A percentile compares a stretch with the other conserved stretches of the same genome.
phyloP scores from a whole-genome alignment of 441 rosid species.

The Dalechampia spathulata region DNA sequence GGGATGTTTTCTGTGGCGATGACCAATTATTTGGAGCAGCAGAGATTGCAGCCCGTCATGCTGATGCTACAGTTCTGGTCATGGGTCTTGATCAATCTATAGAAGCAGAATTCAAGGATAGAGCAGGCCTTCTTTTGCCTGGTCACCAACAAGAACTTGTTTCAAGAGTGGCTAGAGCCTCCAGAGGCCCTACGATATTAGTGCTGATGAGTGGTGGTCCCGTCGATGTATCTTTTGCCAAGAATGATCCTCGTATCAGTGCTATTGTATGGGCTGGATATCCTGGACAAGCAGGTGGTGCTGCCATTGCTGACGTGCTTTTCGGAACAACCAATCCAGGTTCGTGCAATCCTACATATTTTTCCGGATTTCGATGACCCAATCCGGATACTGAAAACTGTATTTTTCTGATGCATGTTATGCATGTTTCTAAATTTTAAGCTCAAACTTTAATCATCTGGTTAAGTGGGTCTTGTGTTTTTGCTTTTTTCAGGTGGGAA shows the following conservation, averaged over 20 bases:
- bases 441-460: too few relatives aligned
- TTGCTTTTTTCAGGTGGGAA: slow-evolving; percentile 35
- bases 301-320: slow-evolving; percentile 81
- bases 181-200: slow-evolving; percentile 56
- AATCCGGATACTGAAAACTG: too few relatives aligned
- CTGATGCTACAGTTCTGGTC: slow-evolving; percentile 75
- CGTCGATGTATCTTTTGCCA: slow-evolving; percentile 64
- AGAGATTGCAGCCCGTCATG: slow-evolving; percentile 45
- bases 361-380: too few relatives aligned
- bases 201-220: slow-evolving; percentile 94
- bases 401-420: too few relatives aligned
- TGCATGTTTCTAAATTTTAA: too few relatives aligned
- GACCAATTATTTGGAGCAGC: slow-evolving; percentile 40
- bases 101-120: slow-evolving; percentile 74
- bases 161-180: slow-evolving; percentile 47
- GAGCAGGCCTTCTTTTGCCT: slow-evolving; percentile 64
- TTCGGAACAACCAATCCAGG: slow-evolving; percentile 71
- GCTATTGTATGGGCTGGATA: slow-evolving; percentile 96
- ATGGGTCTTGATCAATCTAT: slow-evolving; percentile 90
- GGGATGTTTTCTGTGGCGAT: slow-evolving; percentile 43
- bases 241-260: slow-evolving; percentile 41
- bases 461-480: too few relatives aligned
- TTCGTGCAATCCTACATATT: too few relatives aligned
- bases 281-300: slow-evolving; percentile 92
- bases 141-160: slow-evolving; percentile 81